Evolutionary conservation across 805 yeast genomes (phyloP).

Genomic region (Debaryomyces prosopidis): DNA sequence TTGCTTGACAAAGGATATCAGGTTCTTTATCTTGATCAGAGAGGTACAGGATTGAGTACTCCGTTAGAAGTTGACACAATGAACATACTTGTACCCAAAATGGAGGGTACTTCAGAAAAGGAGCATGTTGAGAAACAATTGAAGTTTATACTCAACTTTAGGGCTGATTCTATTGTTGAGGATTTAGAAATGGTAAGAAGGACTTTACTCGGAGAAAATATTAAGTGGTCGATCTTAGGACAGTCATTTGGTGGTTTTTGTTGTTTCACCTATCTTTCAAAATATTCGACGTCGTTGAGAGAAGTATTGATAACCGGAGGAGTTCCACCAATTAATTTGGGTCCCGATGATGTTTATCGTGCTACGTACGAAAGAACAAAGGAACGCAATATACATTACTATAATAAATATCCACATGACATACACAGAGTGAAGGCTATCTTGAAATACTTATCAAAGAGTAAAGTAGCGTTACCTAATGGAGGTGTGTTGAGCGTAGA

Average conservation of each 20-base stretch:
- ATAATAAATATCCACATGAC: constrained; percentile 51
- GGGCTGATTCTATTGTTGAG: constrained; percentile 54
- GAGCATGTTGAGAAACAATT: constrained; percentile 27
- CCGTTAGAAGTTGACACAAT: constrained; percentile 41
- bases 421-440: constrained; percentile 35
- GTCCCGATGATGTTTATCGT: constrained; percentile 49
- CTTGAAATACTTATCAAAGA: constrained; percentile 28
- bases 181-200: constrained; percentile 51
- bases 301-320: constrained; percentile 57
- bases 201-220: constrained; percentile 28
- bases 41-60: constrained; percentile 61
- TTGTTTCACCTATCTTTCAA: constrained; percentile 49
- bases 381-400: constrained; percentile 50
- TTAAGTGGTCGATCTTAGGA: constrained; percentile 54
- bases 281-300: constrained; percentile 40
- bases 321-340: constrained; percentile 50
- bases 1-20: constrained; percentile 43
- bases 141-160: constrained; percentile 42
- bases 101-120: constrained; percentile 14
- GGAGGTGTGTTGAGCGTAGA: constrained; percentile 51
- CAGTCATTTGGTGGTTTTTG: constrained; percentile 61
- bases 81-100: constrained; percentile 12
- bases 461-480: constrained; percentile 44
- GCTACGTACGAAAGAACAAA: constrained; percentile 48
- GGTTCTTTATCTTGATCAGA: constrained; percentile 52